Conservation (phyloP, 176 grass and related monocot genomes). For the Neostapfia colusana region DNA sequence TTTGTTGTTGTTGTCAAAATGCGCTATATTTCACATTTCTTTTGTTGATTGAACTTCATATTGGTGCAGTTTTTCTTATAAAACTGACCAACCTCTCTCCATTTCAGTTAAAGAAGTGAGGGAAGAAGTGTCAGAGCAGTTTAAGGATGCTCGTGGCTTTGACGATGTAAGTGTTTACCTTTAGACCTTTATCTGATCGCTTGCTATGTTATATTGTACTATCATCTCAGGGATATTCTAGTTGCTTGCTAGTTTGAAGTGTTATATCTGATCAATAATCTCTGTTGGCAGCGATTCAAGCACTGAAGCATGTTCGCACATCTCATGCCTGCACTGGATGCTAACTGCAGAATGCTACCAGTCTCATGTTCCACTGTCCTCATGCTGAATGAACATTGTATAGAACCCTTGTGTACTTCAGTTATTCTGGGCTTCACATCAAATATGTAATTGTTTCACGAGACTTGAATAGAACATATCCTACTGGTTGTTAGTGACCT, state of each 20-base stretch:
- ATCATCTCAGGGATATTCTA: background rate
- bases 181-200: background rate
- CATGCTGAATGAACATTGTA: slow-evolving; percentile 9
- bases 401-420: background rate
- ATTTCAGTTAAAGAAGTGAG: slow-evolving; percentile 50
- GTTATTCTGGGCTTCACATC: background rate
- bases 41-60: background rate
- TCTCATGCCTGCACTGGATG: background rate
- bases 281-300: slow-evolving; percentile 54
- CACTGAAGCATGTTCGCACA: background rate
- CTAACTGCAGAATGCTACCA: background rate
- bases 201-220: background rate
- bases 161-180: slow-evolving; percentile 39
- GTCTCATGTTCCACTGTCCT: background rate
- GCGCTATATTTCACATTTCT: background rate
- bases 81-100: background rate
- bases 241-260: background rate
- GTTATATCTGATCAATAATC: background rate
- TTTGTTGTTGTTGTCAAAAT: background rate
- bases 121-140: slow-evolving; percentile 43
- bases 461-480: background rate
- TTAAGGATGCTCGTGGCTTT: slow-evolving; percentile 29
- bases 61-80: background rate
- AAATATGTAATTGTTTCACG: background rate
- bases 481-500: background rate